A percentile compares a stretch with the other conserved stretches of the same genome.
Evolutionary conservation across 305 asterid species (phyloP).

Genomic region (Solanum hybrid): DNA sequence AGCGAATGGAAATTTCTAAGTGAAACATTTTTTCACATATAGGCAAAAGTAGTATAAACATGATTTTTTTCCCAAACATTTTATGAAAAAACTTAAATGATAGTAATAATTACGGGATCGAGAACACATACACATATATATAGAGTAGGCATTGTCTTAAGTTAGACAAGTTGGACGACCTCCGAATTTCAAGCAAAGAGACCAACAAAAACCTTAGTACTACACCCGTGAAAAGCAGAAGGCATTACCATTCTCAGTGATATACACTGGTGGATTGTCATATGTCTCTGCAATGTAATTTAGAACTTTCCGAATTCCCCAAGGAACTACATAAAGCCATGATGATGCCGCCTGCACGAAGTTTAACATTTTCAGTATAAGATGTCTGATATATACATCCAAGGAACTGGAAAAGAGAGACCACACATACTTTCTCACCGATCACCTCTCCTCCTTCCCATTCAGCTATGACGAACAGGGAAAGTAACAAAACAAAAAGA

Average conservation of each 20-base stretch:
- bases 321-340: constrained; percentile 53
- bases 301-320: constrained; percentile 46
- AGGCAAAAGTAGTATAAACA: not conserved
- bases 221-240: not conserved
- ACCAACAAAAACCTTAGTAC: not conserved
- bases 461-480: constrained; percentile 26
- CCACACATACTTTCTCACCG: constrained; percentile 36
- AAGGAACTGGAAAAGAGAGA: not conserved
- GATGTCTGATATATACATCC: not conserved
- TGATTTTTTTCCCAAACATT: not conserved
- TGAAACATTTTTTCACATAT: not conserved
- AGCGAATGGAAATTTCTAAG: not conserved
- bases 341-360: constrained; percentile 39
- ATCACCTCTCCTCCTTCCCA: constrained; percentile 46
- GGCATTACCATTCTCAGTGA: constrained; percentile 43
- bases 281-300: constrained; percentile 34
- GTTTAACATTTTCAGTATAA: not conserved
- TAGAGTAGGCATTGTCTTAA: not conserved
- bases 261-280: constrained; percentile 39
- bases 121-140: not conserved
- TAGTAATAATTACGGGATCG: not conserved
- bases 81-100: not conserved
- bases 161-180: not conserved
- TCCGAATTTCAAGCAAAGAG: not conserved
- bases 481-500: not conserved